A percentile compares a stretch with the other conserved stretches of the same genome.
Evolutionary conservation across 176 grass and related monocot species (phyloP).

Genomic region (Zizania latifolia): DNA sequence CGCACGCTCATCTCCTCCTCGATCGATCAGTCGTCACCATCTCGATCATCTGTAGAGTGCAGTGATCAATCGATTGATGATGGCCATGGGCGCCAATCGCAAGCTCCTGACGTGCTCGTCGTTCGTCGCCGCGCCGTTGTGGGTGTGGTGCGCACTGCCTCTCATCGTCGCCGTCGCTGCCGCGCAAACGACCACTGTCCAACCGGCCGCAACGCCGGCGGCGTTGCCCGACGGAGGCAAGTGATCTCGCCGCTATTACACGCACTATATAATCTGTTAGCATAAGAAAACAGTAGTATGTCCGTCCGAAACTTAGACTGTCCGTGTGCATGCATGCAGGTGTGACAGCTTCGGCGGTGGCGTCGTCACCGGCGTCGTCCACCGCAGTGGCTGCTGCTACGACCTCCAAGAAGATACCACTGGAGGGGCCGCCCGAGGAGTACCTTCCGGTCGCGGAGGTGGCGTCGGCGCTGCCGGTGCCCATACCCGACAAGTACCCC

Average conservation of each 20-base stretch:
- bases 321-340: background rate
- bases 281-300: too few species aligned
- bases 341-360: background rate
- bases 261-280: too few species aligned
- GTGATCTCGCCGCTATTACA: too few species aligned
- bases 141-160: background rate
- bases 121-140: background rate
- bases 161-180: background rate
- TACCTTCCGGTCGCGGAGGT: constrained; percentile 22
- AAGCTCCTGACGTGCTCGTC: background rate
- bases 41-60: too few species aligned
- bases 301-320: too few species aligned
- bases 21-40: background rate
- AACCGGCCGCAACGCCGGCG: too few species aligned
- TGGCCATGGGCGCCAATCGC: background rate
- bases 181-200: background rate
- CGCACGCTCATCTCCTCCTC: background rate
- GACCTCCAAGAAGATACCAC: constrained; percentile 20
- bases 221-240: background rate
- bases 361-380: background rate
- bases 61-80: background rate
- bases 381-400: background rate
- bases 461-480: constrained; percentile 24
- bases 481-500: constrained; percentile 18
- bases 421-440: background rate